These are phyloP conservation scores for Didymosphaeria variabile DNA, from an alignment of 2,329 filamentous ascomycete genomes.

Conservation along the genomic window DNA sequence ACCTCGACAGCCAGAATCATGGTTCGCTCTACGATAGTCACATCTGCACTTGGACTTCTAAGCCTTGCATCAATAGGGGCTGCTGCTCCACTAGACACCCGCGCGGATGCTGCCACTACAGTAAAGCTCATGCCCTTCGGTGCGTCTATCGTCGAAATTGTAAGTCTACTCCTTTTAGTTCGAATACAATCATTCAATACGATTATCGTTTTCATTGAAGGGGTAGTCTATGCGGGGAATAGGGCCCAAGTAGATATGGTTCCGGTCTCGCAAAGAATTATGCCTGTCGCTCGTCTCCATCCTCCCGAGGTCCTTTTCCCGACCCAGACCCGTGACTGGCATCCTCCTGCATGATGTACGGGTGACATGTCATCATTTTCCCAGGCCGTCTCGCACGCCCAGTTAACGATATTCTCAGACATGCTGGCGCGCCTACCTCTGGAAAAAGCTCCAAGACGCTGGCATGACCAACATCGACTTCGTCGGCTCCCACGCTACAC, in stretches of 20 bases:
- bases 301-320: not conserved
- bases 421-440: slow-evolving; percentile 50
- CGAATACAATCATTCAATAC: not conserved
- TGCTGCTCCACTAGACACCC: slow-evolving; percentile 1
- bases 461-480: slow-evolving; percentile 44
- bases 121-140: slow-evolving; percentile 50
- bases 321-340: not conserved
- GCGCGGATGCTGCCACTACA: slow-evolving; percentile 25
- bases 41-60: slow-evolving; percentile 7
- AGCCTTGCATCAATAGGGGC: not conserved
- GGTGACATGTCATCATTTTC: not conserved
- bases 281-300: not conserved
- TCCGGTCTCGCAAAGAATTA: not conserved
- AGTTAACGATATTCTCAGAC: slow-evolving; percentile 25
- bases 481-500: slow-evolving; percentile 43
- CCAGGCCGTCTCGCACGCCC: not conserved
- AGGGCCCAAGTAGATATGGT: not conserved
- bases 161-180: slow-evolving; percentile 19
- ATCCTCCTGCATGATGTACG: not conserved
- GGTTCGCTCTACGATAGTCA: slow-evolving; percentile 5
- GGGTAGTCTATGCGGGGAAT: not conserved
- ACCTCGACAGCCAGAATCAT: not conserved
- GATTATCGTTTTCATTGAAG: not conserved
- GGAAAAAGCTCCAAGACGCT: slow-evolving; percentile 35
- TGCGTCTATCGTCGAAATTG: slow-evolving; percentile 45